phyloP scores from a whole-genome alignment of 805 yeast genomes.

The Metschnikowia kunwiensis region DNA sequence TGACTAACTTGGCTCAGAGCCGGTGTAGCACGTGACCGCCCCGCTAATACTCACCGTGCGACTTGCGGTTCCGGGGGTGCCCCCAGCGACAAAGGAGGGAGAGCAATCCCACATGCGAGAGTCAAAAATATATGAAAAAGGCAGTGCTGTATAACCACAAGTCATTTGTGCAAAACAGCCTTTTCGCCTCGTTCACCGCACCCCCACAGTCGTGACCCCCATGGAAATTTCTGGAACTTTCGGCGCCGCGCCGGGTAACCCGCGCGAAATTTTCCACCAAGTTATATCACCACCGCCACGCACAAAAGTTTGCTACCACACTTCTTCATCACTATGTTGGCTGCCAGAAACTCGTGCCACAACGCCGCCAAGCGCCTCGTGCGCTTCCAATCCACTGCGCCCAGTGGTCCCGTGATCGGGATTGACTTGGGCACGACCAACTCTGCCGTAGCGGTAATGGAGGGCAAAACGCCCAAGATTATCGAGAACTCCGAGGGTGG shows the following conservation, averaged over 20 bases:
- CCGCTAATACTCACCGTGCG: too few relatives aligned
- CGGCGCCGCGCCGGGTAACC: constrained; percentile 22
- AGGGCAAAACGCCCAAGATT: constrained; percentile 72
- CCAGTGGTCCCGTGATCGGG: constrained; percentile 65
- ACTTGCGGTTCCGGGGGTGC: too few relatives aligned
- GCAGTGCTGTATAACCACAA: too few relatives aligned
- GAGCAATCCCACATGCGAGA: too few relatives aligned
- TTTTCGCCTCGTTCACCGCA: background rate
- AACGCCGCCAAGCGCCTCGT: constrained; percentile 36
- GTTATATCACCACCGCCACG: constrained; percentile 9
- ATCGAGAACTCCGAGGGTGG: constrained; percentile 70
- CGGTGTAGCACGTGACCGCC: too few relatives aligned
- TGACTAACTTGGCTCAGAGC: too few relatives aligned
- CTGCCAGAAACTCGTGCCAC: constrained; percentile 40
- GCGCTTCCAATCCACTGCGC: constrained; percentile 21
- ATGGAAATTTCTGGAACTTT: constrained; percentile 19
- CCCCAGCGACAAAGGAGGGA: too few relatives aligned
- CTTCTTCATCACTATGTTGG: constrained; percentile 30
- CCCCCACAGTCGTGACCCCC: background rate
- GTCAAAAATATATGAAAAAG: too few relatives aligned
- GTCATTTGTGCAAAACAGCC: too few relatives aligned
- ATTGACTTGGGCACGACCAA: constrained; percentile 87
- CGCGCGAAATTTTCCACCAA: constrained; percentile 20
- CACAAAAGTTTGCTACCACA: background rate
- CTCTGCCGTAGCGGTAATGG: constrained; percentile 85